Conservation (phyloP, 177 flowering plant species). For the Vitis hybrid region DNA sequence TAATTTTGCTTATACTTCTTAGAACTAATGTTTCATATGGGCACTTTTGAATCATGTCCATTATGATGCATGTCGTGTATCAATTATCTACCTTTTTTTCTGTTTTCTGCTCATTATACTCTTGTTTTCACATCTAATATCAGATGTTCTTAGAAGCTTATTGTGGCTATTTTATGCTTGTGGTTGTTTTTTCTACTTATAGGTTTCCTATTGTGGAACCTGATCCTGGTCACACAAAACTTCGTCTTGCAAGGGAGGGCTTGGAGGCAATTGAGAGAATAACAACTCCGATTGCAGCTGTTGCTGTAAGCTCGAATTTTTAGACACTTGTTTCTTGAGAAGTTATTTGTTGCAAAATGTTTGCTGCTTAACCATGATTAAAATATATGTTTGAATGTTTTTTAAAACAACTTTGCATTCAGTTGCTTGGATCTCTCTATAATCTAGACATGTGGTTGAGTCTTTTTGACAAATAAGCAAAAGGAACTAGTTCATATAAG, state of each 20-base stretch:
- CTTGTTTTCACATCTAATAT: neutral
- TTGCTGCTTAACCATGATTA: too few species aligned
- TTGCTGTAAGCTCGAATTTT: slow-evolving; percentile 65
- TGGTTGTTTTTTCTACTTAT: slow-evolving; percentile 9
- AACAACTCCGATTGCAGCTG: slow-evolving; percentile 85
- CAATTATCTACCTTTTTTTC: neutral
- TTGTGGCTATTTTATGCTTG: neutral
- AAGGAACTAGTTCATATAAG: too few species aligned
- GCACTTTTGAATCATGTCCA: neutral
- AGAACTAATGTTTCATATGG: neutral
- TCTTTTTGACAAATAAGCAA: too few species aligned
- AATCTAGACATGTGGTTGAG: too few species aligned
- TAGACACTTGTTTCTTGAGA: neutral
- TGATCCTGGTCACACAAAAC: slow-evolving; percentile 97
- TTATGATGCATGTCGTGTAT: neutral
- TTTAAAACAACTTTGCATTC: too few species aligned
- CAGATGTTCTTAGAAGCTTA: neutral
- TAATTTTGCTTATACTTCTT: neutral
- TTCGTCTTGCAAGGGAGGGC: slow-evolving; percentile 87
- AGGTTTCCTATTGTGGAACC: slow-evolving; percentile 99
- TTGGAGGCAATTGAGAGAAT: slow-evolving; percentile 85
- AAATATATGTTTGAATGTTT: too few species aligned
- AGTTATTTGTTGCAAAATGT: too few species aligned
- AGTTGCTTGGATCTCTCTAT: too few species aligned
- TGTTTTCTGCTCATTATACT: neutral